Percentiles rank a stretch among this genome's conserved stretches.
These are phyloP conservation scores for Claviceps arundinis DNA, from an alignment of 2,329 filamentous ascomycete species.

Conservation along the genomic window DNA sequence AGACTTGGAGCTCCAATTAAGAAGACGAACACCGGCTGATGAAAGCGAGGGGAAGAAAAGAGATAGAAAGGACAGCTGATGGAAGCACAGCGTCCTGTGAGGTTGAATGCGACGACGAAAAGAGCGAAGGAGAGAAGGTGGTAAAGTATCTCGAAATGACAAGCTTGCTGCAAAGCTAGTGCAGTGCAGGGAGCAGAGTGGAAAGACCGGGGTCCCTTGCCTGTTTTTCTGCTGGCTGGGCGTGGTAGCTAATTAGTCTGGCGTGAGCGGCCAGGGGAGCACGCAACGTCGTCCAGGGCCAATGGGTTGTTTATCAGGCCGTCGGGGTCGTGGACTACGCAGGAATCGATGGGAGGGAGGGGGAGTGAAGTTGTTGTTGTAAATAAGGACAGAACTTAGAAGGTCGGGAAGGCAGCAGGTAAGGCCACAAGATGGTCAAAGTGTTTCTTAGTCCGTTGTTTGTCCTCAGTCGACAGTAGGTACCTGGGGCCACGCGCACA, in stretches of 20 bases:
- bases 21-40: not conserved
- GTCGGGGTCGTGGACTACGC: not conserved
- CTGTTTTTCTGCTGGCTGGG: conserved; percentile 5
- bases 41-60: not conserved
- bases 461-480: not conserved
- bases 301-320: not conserved
- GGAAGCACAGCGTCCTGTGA: conserved; percentile 1
- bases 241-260: conserved; percentile 1
- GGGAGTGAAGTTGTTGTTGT: not conserved
- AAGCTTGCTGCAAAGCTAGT: conserved; percentile 1
- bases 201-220: conserved; percentile 2
- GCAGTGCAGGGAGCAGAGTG: not conserved
- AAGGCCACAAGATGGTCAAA: not conserved
- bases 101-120: not conserved
- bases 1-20: not conserved
- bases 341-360: not conserved
- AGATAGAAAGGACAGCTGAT: not conserved
- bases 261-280: not conserved
- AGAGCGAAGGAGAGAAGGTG: not conserved
- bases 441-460: not conserved
- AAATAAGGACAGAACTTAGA: not conserved
- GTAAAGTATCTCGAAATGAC: conserved; percentile 2
- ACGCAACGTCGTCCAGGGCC: not conserved
- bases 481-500: not conserved
- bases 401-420: not conserved